phyloP scores from a whole-genome alignment of 768 basidiomycete species.

The Pholiota microspora region DNA sequence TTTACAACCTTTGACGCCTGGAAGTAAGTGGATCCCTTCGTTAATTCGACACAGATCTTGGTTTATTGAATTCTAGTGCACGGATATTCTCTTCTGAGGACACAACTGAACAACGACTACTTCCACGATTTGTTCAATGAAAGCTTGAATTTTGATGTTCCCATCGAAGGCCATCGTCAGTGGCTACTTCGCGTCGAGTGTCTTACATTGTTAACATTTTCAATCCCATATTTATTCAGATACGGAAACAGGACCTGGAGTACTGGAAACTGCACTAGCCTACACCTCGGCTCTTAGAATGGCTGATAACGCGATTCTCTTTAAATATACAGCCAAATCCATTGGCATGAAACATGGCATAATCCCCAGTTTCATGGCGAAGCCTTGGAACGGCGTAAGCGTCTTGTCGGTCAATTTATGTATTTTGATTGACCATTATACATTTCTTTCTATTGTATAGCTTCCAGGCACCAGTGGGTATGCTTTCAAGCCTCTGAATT shows the following conservation, averaged over 20 bases:
- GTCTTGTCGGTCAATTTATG: neutral
- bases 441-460: slow-evolving; percentile 43
- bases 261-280: slow-evolving; percentile 83
- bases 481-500: slow-evolving; percentile 6
- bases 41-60: neutral
- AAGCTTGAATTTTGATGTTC: slow-evolving; percentile 67
- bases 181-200: neutral
- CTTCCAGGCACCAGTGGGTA: slow-evolving; percentile 96
- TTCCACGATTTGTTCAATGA: slow-evolving; percentile 88
- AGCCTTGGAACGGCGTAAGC: slow-evolving; percentile 89
- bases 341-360: slow-evolving; percentile 87
- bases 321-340: slow-evolving; percentile 91
- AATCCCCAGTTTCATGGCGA: slow-evolving; percentile 97
- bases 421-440: neutral
- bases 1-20: slow-evolving; percentile 82
- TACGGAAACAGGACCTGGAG: slow-evolving; percentile 91
- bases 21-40: slow-evolving; percentile 59
- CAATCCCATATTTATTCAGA: slow-evolving; percentile 41
- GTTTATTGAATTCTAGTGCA: slow-evolving; percentile 62
- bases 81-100: slow-evolving; percentile 91
- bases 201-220: neutral
- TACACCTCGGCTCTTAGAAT: slow-evolving; percentile 78
- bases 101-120: slow-evolving; percentile 86
- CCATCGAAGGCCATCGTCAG: slow-evolving; percentile 85
- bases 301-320: slow-evolving; percentile 90